phyloP scores from a whole-genome alignment of 768 basidiomycete species.

The Suillus decipiens region DNA sequence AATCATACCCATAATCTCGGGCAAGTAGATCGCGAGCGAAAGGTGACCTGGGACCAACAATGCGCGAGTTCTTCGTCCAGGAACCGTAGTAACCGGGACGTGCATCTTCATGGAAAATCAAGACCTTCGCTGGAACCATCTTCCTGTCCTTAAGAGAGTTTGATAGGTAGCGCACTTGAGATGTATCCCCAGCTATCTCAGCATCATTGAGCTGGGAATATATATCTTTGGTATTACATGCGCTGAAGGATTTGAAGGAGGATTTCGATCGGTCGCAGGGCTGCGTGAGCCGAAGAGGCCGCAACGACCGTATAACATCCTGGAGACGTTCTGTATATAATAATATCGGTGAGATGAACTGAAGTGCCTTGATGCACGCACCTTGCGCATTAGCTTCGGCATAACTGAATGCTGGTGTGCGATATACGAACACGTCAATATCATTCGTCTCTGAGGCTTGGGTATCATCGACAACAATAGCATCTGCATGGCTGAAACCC shows the following conservation, averaged over 20 bases:
- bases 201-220: constrained; percentile 73
- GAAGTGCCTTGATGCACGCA: constrained; percentile 6
- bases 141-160: constrained; percentile 60
- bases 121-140: constrained; percentile 71
- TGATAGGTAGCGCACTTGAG: constrained; percentile 65
- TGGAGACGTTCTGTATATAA: constrained; percentile 14
- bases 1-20: constrained; percentile 91
- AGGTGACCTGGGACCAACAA: constrained; percentile 82
- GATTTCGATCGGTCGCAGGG: constrained; percentile 20
- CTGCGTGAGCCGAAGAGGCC: constrained; percentile 30
- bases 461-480: constrained; percentile 64
- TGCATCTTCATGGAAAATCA: constrained; percentile 81
- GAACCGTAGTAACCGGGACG: constrained; percentile 96
- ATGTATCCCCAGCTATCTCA: constrained; percentile 72
- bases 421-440: constrained; percentile 8
- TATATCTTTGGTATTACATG: constrained; percentile 47
- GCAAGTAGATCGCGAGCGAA: constrained; percentile 75
- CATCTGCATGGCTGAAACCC: constrained; percentile 37
- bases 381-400: constrained; percentile 17
- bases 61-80: constrained; percentile 80
- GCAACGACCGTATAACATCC: constrained; percentile 29
- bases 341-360: constrained; percentile 31
- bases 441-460: constrained; percentile 28
- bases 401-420: constrained; percentile 25
- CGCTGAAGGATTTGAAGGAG: constrained; percentile 31